Evolutionary conservation across 2,329 filamentous ascomycete species (phyloP), one percentile per base, ranked within the genome.

Genomic region (Davidsoniella virescens): DNA sequence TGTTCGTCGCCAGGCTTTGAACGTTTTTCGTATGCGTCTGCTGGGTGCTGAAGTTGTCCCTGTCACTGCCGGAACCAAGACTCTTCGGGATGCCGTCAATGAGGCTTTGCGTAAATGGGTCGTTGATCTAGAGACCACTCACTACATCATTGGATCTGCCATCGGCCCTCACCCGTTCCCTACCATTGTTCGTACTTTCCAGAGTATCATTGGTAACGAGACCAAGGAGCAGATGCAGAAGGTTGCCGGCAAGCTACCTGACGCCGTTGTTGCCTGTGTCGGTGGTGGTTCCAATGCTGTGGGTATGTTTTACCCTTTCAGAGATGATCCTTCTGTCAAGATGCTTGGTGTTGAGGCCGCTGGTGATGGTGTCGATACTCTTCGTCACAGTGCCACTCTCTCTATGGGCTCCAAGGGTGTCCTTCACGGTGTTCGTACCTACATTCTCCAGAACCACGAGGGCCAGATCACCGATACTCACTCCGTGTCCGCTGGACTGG

Each of bases 81-180:
- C 84, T 3, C 77, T 88, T 26, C 81, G 84, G 53, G 84, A 90
- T 60, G 84, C 90, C 2, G 90, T 96, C 67, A 96, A 96, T 68
- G 90, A 98, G 67, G 88, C 92, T 17, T 70, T 98, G 61, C 84
- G 92, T 43, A 81, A 85, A 55, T 98, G 92, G 92, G 88, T 98
- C 16, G 84, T 88, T 51, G 76, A 88, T 57, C 83, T 98, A 14
- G 81, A 88, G 59, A 93, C 86, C 16, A 96, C 92, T 0, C 92
- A 98, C 72, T 98, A 96, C 71, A 92, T 96, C 59, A 94, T 98
- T 59, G 92, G 92, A 51, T 95, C 87, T 14, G 92, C 92, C 42
- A 98, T 98, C 59, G 92, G 92, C 0, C 92, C 92, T 44, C 92
- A 98, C 64, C 92, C 92, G 9, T 96, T 95, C 80, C 92, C 92